A percentile compares a stretch with the other conserved stretches of the same genome.
Evolutionary conservation across 352 stramenopile species (phyloP).

Genomic region (Elongisporangium senticosum): DNA sequence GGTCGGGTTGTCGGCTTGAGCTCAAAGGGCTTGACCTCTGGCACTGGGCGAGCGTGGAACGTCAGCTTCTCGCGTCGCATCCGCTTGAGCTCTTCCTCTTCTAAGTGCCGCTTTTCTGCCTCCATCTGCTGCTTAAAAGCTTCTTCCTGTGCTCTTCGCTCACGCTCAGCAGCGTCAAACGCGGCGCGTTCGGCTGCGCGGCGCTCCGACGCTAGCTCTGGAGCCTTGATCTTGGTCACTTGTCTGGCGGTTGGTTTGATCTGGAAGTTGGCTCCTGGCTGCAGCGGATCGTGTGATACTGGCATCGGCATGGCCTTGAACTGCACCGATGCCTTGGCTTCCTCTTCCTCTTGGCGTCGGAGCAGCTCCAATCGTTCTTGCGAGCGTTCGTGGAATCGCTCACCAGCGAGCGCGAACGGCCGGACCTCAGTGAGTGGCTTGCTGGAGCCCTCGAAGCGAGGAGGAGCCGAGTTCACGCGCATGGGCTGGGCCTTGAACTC

Average conservation of each 20-base stretch:
- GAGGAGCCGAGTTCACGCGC: conserved; percentile 42
- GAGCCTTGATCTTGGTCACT: conserved; percentile 38
- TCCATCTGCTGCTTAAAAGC: conserved; percentile 47
- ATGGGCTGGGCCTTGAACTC: conserved; percentile 76
- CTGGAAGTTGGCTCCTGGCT: conserved; percentile 15
- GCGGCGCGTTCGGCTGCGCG: conserved; percentile 55
- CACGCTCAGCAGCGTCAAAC: conserved; percentile 65
- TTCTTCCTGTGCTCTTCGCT: conserved; percentile 59
- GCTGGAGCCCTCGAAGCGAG: conserved; percentile 60
- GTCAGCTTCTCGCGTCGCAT: conserved; percentile 65
- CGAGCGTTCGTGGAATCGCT: conserved; percentile 51
- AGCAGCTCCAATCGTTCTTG: conserved; percentile 51
- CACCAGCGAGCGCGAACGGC: conserved; percentile 54
- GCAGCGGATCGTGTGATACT: conserved; percentile 21
- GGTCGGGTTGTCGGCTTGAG: conserved; percentile 38
- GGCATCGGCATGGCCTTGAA: conserved; percentile 75
- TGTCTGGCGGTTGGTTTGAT: conserved; percentile 26
- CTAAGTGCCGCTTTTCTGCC: conserved; percentile 33
- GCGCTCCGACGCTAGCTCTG: conserved; percentile 56
- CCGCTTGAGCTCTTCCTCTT: conserved; percentile 68
- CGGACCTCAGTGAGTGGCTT: conserved; percentile 65
- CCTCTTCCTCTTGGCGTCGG: conserved; percentile 53
- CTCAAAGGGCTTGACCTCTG: conserved; percentile 37
- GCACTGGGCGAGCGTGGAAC: conserved; percentile 65
- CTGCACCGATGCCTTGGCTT: conserved; percentile 22